Conservation (phyloP, 306 rosid genomes). For the Calophaca sinica region DNA sequence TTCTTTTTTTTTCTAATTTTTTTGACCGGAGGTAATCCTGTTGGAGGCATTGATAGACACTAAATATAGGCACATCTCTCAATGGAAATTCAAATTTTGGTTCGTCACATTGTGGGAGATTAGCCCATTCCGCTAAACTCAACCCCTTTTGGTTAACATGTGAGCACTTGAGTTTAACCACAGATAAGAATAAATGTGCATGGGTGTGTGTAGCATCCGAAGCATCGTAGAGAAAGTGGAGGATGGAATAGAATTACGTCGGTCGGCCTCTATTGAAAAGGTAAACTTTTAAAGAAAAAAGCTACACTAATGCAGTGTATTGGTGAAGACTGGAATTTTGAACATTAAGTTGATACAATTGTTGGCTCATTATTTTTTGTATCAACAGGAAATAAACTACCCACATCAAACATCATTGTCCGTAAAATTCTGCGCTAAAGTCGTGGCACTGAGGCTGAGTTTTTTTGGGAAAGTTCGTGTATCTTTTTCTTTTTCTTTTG, state of each 20-base stretch:
- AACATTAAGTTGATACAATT: slow-evolving; percentile 31
- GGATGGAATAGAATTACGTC: slow-evolving; percentile 88
- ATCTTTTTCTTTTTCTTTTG: background rate
- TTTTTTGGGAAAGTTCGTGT: slow-evolving; percentile 24
- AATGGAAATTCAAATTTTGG: too few species aligned
- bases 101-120: too few species aligned
- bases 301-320: slow-evolving; percentile 55
- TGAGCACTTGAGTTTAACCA: too few species aligned
- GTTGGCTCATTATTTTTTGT: slow-evolving; percentile 59
- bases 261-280: slow-evolving; percentile 90
- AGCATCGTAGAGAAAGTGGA: slow-evolving; percentile 60
- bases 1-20: too few species aligned
- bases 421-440: slow-evolving; percentile 47
- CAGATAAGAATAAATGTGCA: too few species aligned
- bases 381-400: slow-evolving; percentile 45
- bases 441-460: slow-evolving; percentile 21
- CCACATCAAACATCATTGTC: slow-evolving; percentile 44
- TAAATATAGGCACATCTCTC: too few species aligned
- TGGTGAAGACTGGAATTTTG: slow-evolving; percentile 62
- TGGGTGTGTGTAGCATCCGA: background rate
- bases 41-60: too few species aligned
- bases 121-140: too few species aligned
- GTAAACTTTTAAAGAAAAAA: slow-evolving; percentile 47
- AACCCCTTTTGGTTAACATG: too few species aligned
- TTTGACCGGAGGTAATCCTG: too few species aligned